These are phyloP conservation scores for Candida silvatica DNA, from an alignment of 805 yeast genomes.

Conservation along the genomic window DNA sequence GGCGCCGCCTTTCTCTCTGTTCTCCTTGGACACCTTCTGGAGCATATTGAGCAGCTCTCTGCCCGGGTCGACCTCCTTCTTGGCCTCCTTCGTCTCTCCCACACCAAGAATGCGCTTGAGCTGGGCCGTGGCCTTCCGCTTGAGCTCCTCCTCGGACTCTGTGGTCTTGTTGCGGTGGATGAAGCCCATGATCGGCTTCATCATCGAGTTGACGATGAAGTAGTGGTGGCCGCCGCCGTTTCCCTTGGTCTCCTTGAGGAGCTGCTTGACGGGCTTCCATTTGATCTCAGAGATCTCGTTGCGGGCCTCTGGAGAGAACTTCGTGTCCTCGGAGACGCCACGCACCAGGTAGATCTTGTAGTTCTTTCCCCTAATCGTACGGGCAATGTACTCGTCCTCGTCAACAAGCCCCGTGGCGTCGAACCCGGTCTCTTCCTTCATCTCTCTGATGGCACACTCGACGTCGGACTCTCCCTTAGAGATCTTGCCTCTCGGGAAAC, in stretches of 20 bases:
- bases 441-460: conserved; percentile 87
- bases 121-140: conserved; percentile 52
- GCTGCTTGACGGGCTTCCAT: conserved; percentile 59
- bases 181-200: conserved; percentile 47
- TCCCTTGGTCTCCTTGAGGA: conserved; percentile 27
- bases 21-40: conserved; percentile 24
- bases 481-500: conserved; percentile 95
- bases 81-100: not conserved
- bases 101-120: conserved; percentile 3
- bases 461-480: conserved; percentile 86
- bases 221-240: conserved; percentile 18
- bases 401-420: conserved; percentile 64
- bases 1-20: not conserved
- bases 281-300: conserved; percentile 79
- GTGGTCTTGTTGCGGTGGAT: conserved; percentile 41
- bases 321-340: conserved; percentile 67
- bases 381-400: conserved; percentile 68
- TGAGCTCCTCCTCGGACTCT: conserved; percentile 49
- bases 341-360: conserved; percentile 72
- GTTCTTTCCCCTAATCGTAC: conserved; percentile 76
- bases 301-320: conserved; percentile 76
- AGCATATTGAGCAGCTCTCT: conserved; percentile 65
- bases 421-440: conserved; percentile 88
- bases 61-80: conserved; percentile 53
- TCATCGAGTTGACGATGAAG: conserved; percentile 39